phyloP scores from a whole-genome alignment of 257 asterid species.

The Fraxinus pennsylvanica region DNA sequence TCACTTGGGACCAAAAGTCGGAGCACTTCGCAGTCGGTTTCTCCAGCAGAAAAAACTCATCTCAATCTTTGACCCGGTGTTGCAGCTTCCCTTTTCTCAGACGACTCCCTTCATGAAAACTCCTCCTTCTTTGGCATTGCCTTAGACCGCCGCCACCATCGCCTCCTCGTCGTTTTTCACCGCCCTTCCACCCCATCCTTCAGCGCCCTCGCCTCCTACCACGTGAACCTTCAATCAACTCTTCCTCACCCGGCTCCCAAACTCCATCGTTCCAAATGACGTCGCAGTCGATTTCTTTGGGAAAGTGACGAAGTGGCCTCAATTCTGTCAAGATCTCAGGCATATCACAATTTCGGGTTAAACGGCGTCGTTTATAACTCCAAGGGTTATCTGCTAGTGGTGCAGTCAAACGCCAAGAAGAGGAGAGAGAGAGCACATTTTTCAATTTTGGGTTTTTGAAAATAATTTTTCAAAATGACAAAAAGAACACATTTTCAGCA shows the following conservation, averaged over 20 bases:
- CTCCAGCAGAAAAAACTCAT: conserved; percentile 51
- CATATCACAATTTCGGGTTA: conserved; percentile 44
- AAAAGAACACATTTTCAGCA: too few species aligned
- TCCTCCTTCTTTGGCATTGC: conserved; percentile 59
- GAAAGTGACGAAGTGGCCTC: conserved; percentile 64
- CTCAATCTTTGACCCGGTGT: conserved; percentile 83
- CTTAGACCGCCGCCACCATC: conserved; percentile 59
- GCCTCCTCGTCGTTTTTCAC: conserved; percentile 72
- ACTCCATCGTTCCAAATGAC: conserved; percentile 47
- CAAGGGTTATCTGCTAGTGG: conserved; percentile 63
- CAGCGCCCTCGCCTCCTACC: conserved; percentile 65
- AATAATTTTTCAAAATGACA: too few species aligned
- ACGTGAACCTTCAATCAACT: conserved; percentile 48
- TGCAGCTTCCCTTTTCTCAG: conserved; percentile 54
- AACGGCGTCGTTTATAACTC: conserved; percentile 67
- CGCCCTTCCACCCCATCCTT: conserved; percentile 37
- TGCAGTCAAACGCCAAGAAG: conserved; percentile 50
- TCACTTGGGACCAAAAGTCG: conserved; percentile 68
- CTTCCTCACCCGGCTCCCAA: conserved; percentile 42
- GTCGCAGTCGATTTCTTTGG: conserved; percentile 72
- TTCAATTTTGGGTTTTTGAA: too few species aligned
- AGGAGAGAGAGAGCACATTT: too few species aligned
- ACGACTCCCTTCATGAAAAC: conserved; percentile 46
- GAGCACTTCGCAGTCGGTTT: conserved; percentile 79
- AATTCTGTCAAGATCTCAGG: conserved; percentile 46